Conservation (phyloP, 129 eudicot genomes). For the Flaveria ramosissima region DNA sequence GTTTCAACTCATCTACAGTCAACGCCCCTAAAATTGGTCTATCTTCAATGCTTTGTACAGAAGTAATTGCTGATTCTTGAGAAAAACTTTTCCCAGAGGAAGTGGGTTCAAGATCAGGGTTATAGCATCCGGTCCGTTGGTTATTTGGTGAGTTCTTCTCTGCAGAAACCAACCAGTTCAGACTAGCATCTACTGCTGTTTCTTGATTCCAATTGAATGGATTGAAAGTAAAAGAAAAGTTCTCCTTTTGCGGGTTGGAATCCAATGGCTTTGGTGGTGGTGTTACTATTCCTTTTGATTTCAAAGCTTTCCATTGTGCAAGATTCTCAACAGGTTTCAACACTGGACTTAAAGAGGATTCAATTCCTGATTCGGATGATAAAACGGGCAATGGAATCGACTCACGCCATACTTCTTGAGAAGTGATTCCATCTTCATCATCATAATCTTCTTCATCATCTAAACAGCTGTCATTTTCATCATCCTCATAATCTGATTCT, state of each 20-base stretch:
- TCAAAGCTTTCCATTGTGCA: slow-evolving; percentile 84
- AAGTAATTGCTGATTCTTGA: slow-evolving; percentile 46
- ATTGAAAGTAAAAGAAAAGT: slow-evolving; percentile 31
- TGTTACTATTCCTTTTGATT: slow-evolving; percentile 40
- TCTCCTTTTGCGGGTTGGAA: slow-evolving; percentile 64
- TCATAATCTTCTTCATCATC: slow-evolving; percentile 47
- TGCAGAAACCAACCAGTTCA: slow-evolving; percentile 68
- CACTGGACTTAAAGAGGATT: slow-evolving; percentile 50
- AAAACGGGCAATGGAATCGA: slow-evolving; percentile 35
- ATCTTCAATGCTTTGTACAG: slow-evolving; percentile 58
- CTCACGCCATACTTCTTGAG: slow-evolving; percentile 63
- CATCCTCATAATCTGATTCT: slow-evolving; percentile 59
- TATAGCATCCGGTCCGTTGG: slow-evolving; percentile 25
- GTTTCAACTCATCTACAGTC: slow-evolving; percentile 79
- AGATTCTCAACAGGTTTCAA: slow-evolving; percentile 85
- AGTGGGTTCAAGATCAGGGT: slow-evolving; percentile 38
- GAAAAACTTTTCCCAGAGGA: slow-evolving; percentile 49
- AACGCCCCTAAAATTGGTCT: slow-evolving; percentile 87
- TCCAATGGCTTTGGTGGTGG: slow-evolving; percentile 33
- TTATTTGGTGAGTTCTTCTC: slow-evolving; percentile 38
- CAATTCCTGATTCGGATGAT: slow-evolving; percentile 50
- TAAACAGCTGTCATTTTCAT: slow-evolving; percentile 37
- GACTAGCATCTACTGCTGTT: slow-evolving; percentile 78
- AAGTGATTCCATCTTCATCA: slow-evolving; percentile 37
- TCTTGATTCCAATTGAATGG: slow-evolving; percentile 45